Evolutionary conservation across 768 basidiomycete genomes (phyloP).

Genomic region (Podaxis pistillaris): DNA sequence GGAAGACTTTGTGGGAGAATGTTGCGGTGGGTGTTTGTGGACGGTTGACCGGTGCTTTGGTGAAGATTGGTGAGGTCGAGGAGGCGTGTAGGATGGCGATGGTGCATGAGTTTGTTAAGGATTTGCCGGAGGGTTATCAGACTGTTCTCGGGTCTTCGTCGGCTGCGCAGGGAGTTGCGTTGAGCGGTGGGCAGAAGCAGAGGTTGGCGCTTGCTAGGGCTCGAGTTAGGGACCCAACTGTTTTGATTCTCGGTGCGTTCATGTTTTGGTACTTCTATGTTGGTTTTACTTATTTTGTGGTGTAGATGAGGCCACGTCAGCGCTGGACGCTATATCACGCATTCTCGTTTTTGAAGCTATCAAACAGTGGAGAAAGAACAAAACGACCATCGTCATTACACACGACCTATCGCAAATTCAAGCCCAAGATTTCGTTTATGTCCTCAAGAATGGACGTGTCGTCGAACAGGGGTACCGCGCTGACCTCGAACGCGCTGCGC

Average conservation of each 20-base stretch:
- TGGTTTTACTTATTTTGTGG: conserved; percentile 30
- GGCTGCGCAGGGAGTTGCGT: conserved; percentile 49
- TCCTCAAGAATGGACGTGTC: conserved; percentile 76
- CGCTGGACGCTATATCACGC: conserved; percentile 84
- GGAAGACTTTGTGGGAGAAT: conserved; percentile 81
- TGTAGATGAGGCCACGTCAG: conserved; percentile 78
- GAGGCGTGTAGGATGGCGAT: conserved; percentile 82
- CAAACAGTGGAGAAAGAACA: conserved; percentile 65
- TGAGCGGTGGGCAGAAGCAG: conserved; percentile 94
- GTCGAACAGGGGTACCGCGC: conserved; percentile 85
- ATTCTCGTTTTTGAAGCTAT: conserved; percentile 78
- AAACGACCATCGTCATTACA: conserved; percentile 92
- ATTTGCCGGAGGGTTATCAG: conserved; percentile 87
- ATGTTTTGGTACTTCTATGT: neutral
- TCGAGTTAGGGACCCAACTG: conserved; percentile 77
- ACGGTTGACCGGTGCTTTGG: conserved; percentile 46
- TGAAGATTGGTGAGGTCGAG: conserved; percentile 67
- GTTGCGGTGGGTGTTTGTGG: conserved; percentile 61
- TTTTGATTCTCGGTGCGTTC: conserved; percentile 84
- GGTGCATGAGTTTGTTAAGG: conserved; percentile 82
- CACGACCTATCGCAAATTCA: conserved; percentile 89
- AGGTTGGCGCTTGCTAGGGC: conserved; percentile 88
- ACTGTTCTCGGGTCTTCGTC: conserved; percentile 52
- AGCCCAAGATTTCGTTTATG: conserved; percentile 83
- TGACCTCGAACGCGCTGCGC: conserved; percentile 59